These are phyloP conservation scores for Venturiaceae sp. DNA, from an alignment of 2,329 filamentous ascomycete species.

Conservation along the genomic window DNA sequence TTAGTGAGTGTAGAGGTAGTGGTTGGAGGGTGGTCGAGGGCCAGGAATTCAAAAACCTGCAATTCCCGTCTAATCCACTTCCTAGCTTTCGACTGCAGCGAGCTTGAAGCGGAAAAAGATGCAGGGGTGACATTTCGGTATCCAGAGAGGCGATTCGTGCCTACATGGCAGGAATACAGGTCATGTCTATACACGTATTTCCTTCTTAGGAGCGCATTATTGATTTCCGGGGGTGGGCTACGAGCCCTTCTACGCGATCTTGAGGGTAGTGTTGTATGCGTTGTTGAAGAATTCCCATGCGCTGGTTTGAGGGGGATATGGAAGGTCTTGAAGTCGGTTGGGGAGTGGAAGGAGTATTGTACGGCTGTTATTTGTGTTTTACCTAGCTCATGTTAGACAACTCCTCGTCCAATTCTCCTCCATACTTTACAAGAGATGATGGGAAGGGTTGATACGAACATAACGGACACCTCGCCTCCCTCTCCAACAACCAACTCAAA, in stretches of 20 bases:
- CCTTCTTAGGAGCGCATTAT: constrained; percentile 46
- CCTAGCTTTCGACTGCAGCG: constrained; percentile 65
- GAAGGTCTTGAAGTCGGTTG: constrained; percentile 49
- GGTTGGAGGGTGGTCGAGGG: constrained; percentile 20
- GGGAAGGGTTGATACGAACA: constrained; percentile 51
- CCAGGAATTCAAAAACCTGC: constrained; percentile 69
- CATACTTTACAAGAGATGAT: too few species aligned
- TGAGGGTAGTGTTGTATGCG: constrained; percentile 8
- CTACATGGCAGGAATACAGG: constrained; percentile 72
- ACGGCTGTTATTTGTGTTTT: constrained; percentile 48
- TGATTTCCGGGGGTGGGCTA: neutral
- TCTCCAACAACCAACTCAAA: constrained; percentile 67
- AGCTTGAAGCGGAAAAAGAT: constrained; percentile 52
- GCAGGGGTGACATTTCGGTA: constrained; percentile 65
- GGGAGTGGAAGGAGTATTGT: constrained; percentile 51
- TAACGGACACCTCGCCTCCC: constrained; percentile 60
- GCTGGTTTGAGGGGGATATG: constrained; percentile 29
- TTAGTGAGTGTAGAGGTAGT: neutral
- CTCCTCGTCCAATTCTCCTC: too few species aligned
- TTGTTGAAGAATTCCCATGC: constrained; percentile 3
- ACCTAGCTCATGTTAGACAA: constrained; percentile 23
- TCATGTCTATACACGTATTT: constrained; percentile 62
- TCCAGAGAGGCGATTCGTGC: constrained; percentile 66
- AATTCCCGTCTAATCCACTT: constrained; percentile 79
- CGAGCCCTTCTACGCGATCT: constrained; percentile 18